phyloP scores from a whole-genome alignment of 2,329 filamentous ascomycete genomes.

The Fusarium sp. region DNA sequence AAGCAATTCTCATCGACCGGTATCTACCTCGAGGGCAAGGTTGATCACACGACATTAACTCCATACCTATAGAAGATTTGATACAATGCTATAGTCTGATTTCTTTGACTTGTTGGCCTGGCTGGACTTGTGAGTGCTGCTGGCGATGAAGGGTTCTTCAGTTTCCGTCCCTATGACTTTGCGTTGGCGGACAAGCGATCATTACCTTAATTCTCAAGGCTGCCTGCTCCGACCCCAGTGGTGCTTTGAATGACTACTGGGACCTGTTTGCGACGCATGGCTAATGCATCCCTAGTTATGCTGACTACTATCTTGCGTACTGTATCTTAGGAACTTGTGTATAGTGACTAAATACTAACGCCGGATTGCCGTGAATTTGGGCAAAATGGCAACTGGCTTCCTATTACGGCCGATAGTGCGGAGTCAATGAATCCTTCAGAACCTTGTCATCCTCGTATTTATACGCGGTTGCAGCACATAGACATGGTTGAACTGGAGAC shows the following conservation, averaged over 20 bases:
- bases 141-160: too few species aligned
- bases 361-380: background rate
- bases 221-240: accelerated
- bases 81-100: background rate
- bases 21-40: background rate
- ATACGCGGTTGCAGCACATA: background rate
- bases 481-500: background rate
- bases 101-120: background rate
- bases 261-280: background rate
- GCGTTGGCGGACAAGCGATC: background rate
- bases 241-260: accelerated
- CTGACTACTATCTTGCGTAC: background rate
- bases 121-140: background rate
- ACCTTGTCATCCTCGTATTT: background rate
- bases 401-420: background rate
- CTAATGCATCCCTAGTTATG: background rate
- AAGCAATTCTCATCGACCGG: background rate
- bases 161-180: too few species aligned
- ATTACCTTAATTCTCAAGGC: background rate
- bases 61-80: background rate
- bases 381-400: background rate
- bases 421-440: background rate
- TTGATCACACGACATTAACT: background rate
- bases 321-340: background rate
- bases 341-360: background rate